Evolutionary conservation across 73 alveolate genomes (phyloP), one percentile per base, ranked within the genome.

Genomic region (Uronychia binucleata): DNA sequence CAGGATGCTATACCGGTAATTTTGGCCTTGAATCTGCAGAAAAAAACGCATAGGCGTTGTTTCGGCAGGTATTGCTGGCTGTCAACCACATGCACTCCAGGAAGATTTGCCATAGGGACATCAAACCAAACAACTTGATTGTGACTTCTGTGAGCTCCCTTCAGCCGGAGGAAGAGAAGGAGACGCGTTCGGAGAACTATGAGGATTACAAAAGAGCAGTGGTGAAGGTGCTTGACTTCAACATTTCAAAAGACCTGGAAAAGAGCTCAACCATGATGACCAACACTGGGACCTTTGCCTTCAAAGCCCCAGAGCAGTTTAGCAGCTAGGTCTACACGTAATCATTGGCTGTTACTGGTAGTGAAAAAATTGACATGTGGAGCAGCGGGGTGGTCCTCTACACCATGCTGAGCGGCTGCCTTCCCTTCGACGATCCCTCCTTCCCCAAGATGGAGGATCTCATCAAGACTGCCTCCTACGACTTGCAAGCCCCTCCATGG

Each of bases 351-450:
- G n/a, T 79, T 33, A 75, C 59, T 46, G 33, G 75, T 11, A 46
- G 67, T 46, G 67, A 46, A 46, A 46, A 88, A 81, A 94, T 92
- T 33, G 98, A 96, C 80, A 94, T 94, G 30, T 94, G 98, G 98
- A 90, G 97, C 76, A 86, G 95, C 81, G 99, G 99, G 75, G 97
- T 96, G 30, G 94, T 94, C 46, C 83, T 96, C 67, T 96, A 85
- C 88, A 95, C 98, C n/a, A 92, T 93, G 94, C 79, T 96, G 25
- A 92, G 97, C 30, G 99, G 99, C 0, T 91, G 93, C 83, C 85
- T 95, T 32, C 99, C 99, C 31, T 94, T 88, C 87, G 98, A 93
- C 33, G 95, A 96, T 84, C 19, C 19, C 67, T 11, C n/a, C 19
- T 46, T 46, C 67, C 67, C 67, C 5, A 19, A 5, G 5, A 5